Percentiles rank a stretch among this genome's conserved stretches.
These are phyloP conservation scores for Anisodus acutangulus DNA, from an alignment of 257 asterid species.

Conservation along the genomic window DNA sequence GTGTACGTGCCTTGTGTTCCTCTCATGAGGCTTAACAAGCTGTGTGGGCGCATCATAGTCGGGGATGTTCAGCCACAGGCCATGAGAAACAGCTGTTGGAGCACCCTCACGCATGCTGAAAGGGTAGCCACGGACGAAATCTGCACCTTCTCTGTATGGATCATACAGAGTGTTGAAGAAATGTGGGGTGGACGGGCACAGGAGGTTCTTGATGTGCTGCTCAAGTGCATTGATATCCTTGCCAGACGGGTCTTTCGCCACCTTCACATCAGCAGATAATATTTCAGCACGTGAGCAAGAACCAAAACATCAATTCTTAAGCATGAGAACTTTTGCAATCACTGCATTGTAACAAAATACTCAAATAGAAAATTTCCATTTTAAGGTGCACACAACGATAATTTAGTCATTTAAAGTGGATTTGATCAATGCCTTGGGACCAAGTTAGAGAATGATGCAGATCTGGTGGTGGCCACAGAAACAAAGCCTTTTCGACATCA, in stretches of 20 bases:
- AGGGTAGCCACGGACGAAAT: constrained; percentile 86
- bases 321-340: background rate
- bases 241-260: constrained; percentile 79
- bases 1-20: constrained; percentile 57
- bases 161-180: constrained; percentile 86
- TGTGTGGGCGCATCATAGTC: constrained; percentile 90
- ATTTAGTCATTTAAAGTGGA: background rate
- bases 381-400: background rate
- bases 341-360: background rate
- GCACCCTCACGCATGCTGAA: constrained; percentile 84
- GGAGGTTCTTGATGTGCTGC: constrained; percentile 78
- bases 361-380: background rate
- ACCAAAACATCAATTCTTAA: background rate
- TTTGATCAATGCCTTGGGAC: constrained; percentile 23
- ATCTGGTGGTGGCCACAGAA: background rate
- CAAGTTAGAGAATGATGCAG: background rate
- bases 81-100: constrained; percentile 75
- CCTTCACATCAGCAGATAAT: constrained; percentile 43
- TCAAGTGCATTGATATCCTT: constrained; percentile 75
- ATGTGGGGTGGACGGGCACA: constrained; percentile 69
- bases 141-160: constrained; percentile 80
- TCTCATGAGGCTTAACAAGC: constrained; percentile 86
- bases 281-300: background rate
- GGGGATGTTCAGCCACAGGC: constrained; percentile 83
- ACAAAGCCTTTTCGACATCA: background rate